phyloP scores from a whole-genome alignment of 169 alveolate genomes.

The Plasmodium vinckei region DNA sequence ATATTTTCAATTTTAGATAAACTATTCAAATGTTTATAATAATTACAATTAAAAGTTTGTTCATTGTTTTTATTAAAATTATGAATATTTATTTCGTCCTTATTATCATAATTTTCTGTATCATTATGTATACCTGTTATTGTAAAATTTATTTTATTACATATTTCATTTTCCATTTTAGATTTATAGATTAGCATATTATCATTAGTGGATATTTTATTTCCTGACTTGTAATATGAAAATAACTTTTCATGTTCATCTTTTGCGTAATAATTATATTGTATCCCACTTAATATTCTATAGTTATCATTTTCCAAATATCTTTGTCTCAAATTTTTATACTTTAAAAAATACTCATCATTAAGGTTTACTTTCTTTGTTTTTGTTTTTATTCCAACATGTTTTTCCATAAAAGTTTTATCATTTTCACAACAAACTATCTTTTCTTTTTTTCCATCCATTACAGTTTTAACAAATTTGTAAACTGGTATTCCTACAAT shows the following conservation, averaged over 20 bases:
- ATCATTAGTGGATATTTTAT: slow-evolving; percentile 2
- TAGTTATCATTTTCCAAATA: slow-evolving; percentile 20
- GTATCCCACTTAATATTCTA: slow-evolving; percentile 36
- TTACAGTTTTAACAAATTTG: background rate
- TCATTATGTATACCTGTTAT: slow-evolving; percentile 21
- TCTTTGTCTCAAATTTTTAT: slow-evolving; percentile 7
- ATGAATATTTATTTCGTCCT: background rate
- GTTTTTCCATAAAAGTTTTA: background rate
- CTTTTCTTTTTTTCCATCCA: background rate
- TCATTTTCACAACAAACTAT: background rate
- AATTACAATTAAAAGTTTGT: background rate
- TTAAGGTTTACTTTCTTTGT: slow-evolving; percentile 17
- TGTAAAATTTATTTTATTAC: slow-evolving; percentile 23
- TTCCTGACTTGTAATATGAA: slow-evolving; percentile 11
- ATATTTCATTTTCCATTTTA: slow-evolving; percentile 8
- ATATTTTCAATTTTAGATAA: slow-evolving; percentile 31
- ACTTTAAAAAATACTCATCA: slow-evolving; percentile 8
- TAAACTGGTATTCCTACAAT: slow-evolving; percentile 37
- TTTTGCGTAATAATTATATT: slow-evolving; percentile 15
- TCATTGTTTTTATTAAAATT: background rate
- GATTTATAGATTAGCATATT: background rate
- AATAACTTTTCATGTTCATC: background rate
- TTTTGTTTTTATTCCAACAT: background rate
- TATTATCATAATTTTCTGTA: background rate
- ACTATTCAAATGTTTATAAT: background rate